Evolutionary conservation across 2,329 filamentous ascomycete genomes (phyloP).

Genomic region (Pseudocercospora crystallina): DNA sequence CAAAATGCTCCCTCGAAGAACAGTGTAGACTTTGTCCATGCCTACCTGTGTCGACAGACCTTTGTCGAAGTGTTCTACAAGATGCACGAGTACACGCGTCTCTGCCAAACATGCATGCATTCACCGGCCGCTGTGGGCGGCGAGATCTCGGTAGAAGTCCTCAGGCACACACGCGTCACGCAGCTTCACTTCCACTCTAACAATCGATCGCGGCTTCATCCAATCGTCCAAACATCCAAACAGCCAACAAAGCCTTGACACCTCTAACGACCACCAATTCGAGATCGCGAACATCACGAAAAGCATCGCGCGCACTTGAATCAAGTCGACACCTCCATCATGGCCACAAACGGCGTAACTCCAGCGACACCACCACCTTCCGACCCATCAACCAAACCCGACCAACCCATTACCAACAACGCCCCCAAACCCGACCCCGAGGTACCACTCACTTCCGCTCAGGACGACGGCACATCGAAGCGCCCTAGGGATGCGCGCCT

Average conservation of each 20-base stretch:
- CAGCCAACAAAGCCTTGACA: too few relatives aligned
- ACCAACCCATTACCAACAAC: slow-evolving; percentile 13
- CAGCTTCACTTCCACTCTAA: too few relatives aligned
- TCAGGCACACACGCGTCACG: too few relatives aligned
- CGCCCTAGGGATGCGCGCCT: slow-evolving; percentile 77
- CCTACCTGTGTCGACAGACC: too few relatives aligned
- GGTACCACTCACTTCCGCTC: slow-evolving; percentile 33
- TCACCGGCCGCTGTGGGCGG: too few relatives aligned
- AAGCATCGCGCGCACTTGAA: background rate
- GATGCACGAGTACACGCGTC: background rate
- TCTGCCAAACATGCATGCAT: background rate
- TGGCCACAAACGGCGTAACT: slow-evolving; percentile 31
- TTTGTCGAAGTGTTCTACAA: background rate
- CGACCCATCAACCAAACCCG: slow-evolving; percentile 23
- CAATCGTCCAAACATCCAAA: too few relatives aligned
- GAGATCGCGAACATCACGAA: too few relatives aligned
- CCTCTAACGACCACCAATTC: too few relatives aligned
- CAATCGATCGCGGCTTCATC: too few relatives aligned
- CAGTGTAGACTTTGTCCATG: too few relatives aligned
- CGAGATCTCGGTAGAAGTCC: too few relatives aligned
- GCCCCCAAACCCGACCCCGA: slow-evolving; percentile 25
- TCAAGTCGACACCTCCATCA: slow-evolving; percentile 1
- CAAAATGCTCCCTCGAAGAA: too few relatives aligned
- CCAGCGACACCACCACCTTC: slow-evolving; percentile 32
- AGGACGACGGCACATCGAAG: slow-evolving; percentile 41